A percentile compares a stretch with the other conserved stretches of the same genome.
phyloP scores from a whole-genome alignment of 192 early-diverging fungal species.

The Rhizophagus clarus region DNA sequence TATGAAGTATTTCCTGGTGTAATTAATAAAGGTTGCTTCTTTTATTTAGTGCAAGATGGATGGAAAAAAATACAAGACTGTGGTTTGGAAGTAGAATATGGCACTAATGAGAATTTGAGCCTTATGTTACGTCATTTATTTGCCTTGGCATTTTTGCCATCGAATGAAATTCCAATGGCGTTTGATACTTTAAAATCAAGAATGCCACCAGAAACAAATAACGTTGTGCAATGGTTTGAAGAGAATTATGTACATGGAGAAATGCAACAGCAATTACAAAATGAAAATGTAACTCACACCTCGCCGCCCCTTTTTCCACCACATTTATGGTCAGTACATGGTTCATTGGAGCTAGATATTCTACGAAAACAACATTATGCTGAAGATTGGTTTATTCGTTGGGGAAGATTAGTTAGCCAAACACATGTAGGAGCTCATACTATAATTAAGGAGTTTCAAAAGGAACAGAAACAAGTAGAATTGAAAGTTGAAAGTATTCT shows the following conservation, averaged over 20 bases:
- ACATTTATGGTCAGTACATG: constrained; percentile 8
- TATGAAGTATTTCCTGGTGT: neutral
- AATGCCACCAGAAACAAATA: neutral
- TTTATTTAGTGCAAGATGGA: neutral
- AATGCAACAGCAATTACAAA: neutral
- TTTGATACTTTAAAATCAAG: neutral
- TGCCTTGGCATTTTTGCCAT: constrained; percentile 12
- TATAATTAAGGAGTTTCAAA: constrained; percentile 17
- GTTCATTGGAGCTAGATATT: neutral
- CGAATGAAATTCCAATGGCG: neutral
- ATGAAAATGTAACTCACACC: neutral
- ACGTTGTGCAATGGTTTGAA: constrained; percentile 11
- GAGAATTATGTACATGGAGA: neutral
- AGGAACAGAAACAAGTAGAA: neutral
- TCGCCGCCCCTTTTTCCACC: neutral
- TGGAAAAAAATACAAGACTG: neutral
- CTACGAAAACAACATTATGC: neutral
- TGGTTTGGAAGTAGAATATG: neutral
- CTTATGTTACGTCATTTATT: neutral
- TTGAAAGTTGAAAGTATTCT: neutral
- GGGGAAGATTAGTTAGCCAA: neutral
- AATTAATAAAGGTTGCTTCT: constrained; percentile 4
- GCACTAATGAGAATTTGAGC: neutral
- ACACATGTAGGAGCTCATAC: neutral
- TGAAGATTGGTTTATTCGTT: neutral